Evolutionary conservation across 805 yeast genomes (phyloP).

Genomic region (Ogataea chonburiensis): DNA sequence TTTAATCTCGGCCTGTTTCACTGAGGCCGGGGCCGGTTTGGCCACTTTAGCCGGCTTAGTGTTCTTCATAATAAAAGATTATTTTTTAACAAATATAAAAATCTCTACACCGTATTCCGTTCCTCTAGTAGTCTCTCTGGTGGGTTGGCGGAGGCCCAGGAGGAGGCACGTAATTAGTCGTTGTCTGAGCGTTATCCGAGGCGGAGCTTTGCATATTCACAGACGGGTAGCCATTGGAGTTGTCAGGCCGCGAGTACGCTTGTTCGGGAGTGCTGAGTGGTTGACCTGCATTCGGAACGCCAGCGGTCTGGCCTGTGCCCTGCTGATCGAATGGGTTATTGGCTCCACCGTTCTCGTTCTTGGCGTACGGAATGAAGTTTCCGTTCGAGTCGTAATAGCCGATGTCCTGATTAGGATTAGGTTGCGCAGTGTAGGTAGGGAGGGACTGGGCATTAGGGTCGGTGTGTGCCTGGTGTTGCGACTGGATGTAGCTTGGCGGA

Average conservation of each 20-base stretch:
- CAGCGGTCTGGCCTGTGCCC: constrained; percentile 13
- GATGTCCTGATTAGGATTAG: constrained; percentile 66
- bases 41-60: constrained; percentile 3
- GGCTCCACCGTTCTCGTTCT: constrained; percentile 21
- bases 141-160: constrained; percentile 26
- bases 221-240: constrained; percentile 9
- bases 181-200: not conserved
- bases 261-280: constrained; percentile 12
- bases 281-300: constrained; percentile 3
- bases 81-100: constrained; percentile 2
- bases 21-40: constrained; percentile 9
- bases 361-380: constrained; percentile 36
- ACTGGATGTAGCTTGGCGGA: constrained; percentile 73
- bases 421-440: constrained; percentile 65
- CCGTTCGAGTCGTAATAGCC: constrained; percentile 75
- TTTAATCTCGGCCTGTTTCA: constrained; percentile 48
- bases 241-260: constrained; percentile 16
- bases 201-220: constrained; percentile 5
- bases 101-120: constrained; percentile 3
- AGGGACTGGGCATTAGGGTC: constrained; percentile 44
- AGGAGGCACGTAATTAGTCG: constrained; percentile 20
- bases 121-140: constrained; percentile 7
- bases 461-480: constrained; percentile 51
- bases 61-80: constrained; percentile 7
- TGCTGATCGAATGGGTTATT: constrained; percentile 9